Conservation (phyloP, 2,329 filamentous ascomycete species). For the Aureobasidium sp. region DNA sequence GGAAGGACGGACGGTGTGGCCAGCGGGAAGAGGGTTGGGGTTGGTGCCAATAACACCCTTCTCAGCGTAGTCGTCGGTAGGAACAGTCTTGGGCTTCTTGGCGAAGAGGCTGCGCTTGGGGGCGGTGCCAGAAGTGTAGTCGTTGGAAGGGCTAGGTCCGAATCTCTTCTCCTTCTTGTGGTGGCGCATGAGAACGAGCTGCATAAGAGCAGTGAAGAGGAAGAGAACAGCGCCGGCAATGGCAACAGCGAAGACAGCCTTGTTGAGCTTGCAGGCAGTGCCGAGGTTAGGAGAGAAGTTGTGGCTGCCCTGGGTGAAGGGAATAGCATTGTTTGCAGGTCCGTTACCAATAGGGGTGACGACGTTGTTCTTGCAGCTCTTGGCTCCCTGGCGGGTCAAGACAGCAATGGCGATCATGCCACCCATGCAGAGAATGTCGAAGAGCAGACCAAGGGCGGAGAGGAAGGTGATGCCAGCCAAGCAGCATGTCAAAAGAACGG, state of each 20-base stretch:
- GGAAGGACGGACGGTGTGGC: slow-evolving; percentile 33
- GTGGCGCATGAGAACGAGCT: slow-evolving; percentile 61
- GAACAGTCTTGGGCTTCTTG: slow-evolving; percentile 27
- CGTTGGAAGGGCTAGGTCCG: slow-evolving; percentile 58
- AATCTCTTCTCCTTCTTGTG: slow-evolving; percentile 69
- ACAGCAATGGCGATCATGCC: slow-evolving; percentile 77
- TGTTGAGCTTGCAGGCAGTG: slow-evolving; percentile 70
- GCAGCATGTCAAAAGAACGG: slow-evolving; percentile 70
- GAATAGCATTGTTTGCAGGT: slow-evolving; percentile 38
- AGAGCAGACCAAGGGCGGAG: slow-evolving; percentile 62
- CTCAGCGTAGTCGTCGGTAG: slow-evolving; percentile 37
- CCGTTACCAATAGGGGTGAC: slow-evolving; percentile 64
- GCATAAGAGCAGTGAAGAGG: slow-evolving; percentile 62
- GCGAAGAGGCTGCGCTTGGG: slow-evolving; percentile 38
- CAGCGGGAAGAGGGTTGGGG: slow-evolving; percentile 25
- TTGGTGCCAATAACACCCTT: slow-evolving; percentile 31
- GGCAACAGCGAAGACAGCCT: slow-evolving; percentile 67
- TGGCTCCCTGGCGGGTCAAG: slow-evolving; percentile 62
- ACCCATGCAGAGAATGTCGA: slow-evolving; percentile 70
- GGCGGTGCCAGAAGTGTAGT: slow-evolving; percentile 59
- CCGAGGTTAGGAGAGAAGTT: slow-evolving; percentile 41
- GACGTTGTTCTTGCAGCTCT: slow-evolving; percentile 58
- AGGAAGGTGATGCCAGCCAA: slow-evolving; percentile 69
- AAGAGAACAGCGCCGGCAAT: slow-evolving; percentile 74
- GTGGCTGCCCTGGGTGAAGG: slow-evolving; percentile 30